Evolutionary conservation across 495 filamentous ascomycete species (phyloP).

Genomic region (Cairneyella variabilis): DNA sequence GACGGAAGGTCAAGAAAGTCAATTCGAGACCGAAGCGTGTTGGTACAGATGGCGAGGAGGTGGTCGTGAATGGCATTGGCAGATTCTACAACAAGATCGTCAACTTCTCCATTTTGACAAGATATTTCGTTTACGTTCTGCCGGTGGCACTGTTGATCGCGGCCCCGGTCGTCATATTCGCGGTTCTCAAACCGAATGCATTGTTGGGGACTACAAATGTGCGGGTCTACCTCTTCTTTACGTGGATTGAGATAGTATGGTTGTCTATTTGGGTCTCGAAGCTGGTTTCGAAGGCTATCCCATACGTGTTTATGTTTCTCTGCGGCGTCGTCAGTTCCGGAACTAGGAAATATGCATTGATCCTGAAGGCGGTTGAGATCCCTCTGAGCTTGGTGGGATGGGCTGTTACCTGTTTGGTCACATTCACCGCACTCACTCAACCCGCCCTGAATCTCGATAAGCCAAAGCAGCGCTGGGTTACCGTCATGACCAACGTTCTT

Average conservation of each 20-base stretch:
- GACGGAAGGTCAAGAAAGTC: conserved; percentile 47
- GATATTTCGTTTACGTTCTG: conserved; percentile 85
- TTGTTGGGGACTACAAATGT: conserved; percentile 54
- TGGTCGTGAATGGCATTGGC: conserved; percentile 77
- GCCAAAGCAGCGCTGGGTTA: conserved; percentile 33
- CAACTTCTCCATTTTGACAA: conserved; percentile 78
- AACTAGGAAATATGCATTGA: conserved; percentile 85
- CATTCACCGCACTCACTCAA: conserved; percentile 67
- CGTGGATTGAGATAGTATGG: conserved; percentile 93
- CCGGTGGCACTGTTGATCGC: conserved; percentile 74
- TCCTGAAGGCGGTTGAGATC: conserved; percentile 75
- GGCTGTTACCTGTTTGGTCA: conserved; percentile 73
- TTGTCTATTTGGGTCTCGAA: conserved; percentile 84
- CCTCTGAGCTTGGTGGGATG: conserved; percentile 86
- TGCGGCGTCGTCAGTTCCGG: conserved; percentile 87
- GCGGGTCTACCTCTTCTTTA: conserved; percentile 72
- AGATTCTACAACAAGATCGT: conserved; percentile 79
- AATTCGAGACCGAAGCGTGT: conserved; percentile 29
- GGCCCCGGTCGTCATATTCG: conserved; percentile 65
- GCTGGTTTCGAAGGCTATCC: conserved; percentile 72
- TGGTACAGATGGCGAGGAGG: conserved; percentile 48
- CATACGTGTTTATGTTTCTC: conserved; percentile 78
- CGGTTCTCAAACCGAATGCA: conserved; percentile 37
- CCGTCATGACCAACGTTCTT: conserved; percentile 64
- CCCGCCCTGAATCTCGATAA: conserved; percentile 4